Conservation (phyloP, 1,139 yeast genomes). For the Suhomyces maxii region DNA sequence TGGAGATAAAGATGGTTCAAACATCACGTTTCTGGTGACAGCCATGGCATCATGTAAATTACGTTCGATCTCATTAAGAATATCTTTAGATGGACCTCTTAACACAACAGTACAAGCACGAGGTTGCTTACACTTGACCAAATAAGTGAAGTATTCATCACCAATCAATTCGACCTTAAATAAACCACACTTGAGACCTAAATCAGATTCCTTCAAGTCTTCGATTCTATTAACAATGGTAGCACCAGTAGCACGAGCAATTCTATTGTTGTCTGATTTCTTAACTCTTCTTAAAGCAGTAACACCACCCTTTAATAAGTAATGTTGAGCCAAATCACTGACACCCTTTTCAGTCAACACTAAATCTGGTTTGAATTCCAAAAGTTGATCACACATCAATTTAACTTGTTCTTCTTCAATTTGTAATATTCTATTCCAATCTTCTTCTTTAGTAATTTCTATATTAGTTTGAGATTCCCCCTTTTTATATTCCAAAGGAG, state of each 20-base stretch:
- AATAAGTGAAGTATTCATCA: conserved; percentile 91
- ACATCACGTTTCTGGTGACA: conserved; percentile 91
- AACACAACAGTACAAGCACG: conserved; percentile 90
- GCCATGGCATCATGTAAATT: conserved; percentile 99
- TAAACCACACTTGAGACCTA: conserved; percentile 86
- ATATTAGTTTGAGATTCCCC: conserved; percentile 99
- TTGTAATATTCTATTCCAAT: conserved; percentile 93
- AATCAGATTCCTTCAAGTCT: conserved; percentile 85
- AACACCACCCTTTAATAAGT: conserved; percentile 88
- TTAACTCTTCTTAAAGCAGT: conserved; percentile 92
- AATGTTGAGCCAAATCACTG: conserved; percentile 96
- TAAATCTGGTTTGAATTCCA: conserved; percentile 86
- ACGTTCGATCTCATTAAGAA: conserved; percentile 92
- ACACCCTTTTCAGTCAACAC: conserved; percentile 99
- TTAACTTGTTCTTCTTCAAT: conserved; percentile 98
- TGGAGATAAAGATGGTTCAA: conserved; percentile 92
- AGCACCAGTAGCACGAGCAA: conserved; percentile 97
- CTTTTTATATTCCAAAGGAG: conserved; percentile 97
- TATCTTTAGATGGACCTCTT: conserved; percentile 97
- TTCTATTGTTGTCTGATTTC: conserved; percentile 94
- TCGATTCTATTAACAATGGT: conserved; percentile 94
- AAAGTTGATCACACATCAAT: conserved; percentile 78
- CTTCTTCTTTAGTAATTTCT: conserved; percentile 94
- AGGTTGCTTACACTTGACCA: conserved; percentile 80
- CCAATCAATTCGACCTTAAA: conserved; percentile 95